These are phyloP conservation scores for Pseudisothecium myosuroides DNA, from an alignment of 225 moss, liverwort and hornwort genomes.

Conservation along the genomic window DNA sequence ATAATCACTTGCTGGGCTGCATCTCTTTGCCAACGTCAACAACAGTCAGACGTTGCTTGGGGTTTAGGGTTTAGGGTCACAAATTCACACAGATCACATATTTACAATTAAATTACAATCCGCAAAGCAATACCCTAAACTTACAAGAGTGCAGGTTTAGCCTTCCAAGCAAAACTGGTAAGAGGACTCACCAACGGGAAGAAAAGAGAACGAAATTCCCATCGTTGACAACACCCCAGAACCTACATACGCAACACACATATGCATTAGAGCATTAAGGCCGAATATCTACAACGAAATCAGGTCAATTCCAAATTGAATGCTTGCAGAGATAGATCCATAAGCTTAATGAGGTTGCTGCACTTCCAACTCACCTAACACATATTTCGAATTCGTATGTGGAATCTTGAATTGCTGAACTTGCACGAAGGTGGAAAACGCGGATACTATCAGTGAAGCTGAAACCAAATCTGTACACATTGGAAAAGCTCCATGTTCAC, in stretches of 20 bases:
- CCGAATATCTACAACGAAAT: neutral
- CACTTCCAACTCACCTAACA: slow-evolving; percentile 31
- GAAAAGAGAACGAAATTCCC: slow-evolving; percentile 51
- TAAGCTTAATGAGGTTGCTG: too few species aligned
- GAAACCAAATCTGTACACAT: slow-evolving; percentile 55
- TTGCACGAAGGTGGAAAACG: slow-evolving; percentile 50
- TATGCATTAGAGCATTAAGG: neutral
- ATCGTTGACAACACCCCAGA: slow-evolving; percentile 61
- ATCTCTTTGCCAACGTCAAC: neutral
- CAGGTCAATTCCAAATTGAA: neutral
- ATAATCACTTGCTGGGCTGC: slow-evolving; percentile 55
- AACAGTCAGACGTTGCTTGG: neutral
- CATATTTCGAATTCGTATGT: slow-evolving; percentile 31
- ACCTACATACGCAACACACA: slow-evolving; percentile 1
- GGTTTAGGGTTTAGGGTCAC: neutral
- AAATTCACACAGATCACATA: neutral
- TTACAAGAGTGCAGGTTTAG: neutral
- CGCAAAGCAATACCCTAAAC: neutral
- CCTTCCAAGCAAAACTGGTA: neutral
- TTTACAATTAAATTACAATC: neutral
- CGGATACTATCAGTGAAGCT: slow-evolving; percentile 50
- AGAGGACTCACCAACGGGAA: slow-evolving; percentile 47
- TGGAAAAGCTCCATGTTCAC: neutral
- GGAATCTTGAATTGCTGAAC: slow-evolving; percentile 38
- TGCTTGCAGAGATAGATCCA: neutral